These are phyloP conservation scores for Conticribra weissflogii DNA, from an alignment of 108 stramenopile genomes.

Conservation along the genomic window DNA sequence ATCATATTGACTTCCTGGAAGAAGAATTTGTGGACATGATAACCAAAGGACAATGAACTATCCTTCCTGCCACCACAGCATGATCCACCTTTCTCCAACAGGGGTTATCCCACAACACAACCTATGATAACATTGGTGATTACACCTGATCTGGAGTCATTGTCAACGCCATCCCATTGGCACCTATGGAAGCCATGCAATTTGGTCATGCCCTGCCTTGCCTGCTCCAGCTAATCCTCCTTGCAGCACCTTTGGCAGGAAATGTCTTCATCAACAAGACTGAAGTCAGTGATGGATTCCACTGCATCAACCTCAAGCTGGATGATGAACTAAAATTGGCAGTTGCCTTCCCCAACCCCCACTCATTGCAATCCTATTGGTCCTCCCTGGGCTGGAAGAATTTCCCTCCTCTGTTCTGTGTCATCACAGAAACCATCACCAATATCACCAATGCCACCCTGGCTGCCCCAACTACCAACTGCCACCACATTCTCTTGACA, in stretches of 20 bases:
- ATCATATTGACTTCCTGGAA: conserved; percentile 13
- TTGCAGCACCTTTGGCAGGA: conserved; percentile 3
- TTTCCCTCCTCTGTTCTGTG: conserved; percentile 34
- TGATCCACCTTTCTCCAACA: conserved; percentile 28
- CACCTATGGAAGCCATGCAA: conserved; percentile 44
- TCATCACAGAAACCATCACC: conserved; percentile 44
- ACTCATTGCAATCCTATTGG: conserved; percentile 26
- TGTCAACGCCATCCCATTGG: conserved; percentile 25
- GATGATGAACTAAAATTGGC: conserved; percentile 22
- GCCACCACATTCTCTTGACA: conserved; percentile 1
- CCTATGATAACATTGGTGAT: conserved; percentile 15
- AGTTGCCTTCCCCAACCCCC: conserved; percentile 11
- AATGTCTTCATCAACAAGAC: conserved; percentile 25
- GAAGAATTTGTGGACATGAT: conserved; percentile 13
- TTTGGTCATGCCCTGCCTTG: conserved; percentile 42
- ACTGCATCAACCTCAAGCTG: too few species aligned
- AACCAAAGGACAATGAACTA: conserved; percentile 25
- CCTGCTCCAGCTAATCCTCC: conserved; percentile 28
- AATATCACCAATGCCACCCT: conserved; percentile 19
- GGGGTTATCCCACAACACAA: conserved; percentile 46
- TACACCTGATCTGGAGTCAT: conserved; percentile 36
- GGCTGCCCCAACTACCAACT: background rate
- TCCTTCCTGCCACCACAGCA: conserved; percentile 7
- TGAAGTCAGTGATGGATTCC: conserved; percentile 34
- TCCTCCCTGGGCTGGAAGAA: conserved; percentile 37